Evolutionary conservation across 106 monocot species (phyloP), one percentile per base, ranked within the genome.

Genomic region (Cymbidium sinense): DNA sequence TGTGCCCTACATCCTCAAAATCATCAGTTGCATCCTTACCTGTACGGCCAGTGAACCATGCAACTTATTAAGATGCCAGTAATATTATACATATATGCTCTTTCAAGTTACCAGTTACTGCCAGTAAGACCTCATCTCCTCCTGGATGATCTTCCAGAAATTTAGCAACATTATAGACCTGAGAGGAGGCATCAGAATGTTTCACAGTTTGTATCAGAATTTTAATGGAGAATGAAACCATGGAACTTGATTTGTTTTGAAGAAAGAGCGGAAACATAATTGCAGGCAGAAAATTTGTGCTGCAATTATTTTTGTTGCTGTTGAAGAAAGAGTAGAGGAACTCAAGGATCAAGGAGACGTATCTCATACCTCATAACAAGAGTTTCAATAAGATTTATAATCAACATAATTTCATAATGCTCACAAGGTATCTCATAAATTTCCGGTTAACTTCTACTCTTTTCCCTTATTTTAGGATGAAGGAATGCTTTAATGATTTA

Each of bases 1-100:
- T 90, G 47, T 93, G 93, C 34, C 93, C 93, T 5, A 93, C 90
- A 83, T 93, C 93, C 72, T 90, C 93, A 67, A 93, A 93, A 75
- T 93, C 93, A 35, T 88, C 90, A 2, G 88, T 88, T 55, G 90
- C 93, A 77, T 93, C 93, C 76, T 93, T 90, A 88, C 83, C 93
- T 93, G 65, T 50, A 81, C 30, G 64, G 67, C 7, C 47, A 78
- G 28, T 17, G 54, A 70, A 29, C 5, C 8, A 39, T 7, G 19
- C 20, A 0, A 37, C 6, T 39, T 36, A 11, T 35, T 70, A 34
- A 70, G 36, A 33, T n/a, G 47, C 3, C 21, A 9, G 27, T 1
- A 35, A 30, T 5, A 1, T 18, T 25, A 12, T 0, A 1, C 23
- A 13, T 13, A 47, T 47, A 47, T 47, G 47, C 2, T 36, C 37